phyloP scores from a whole-genome alignment of 2,329 filamentous ascomycete species.

The Ploettnerulaceae sp. region DNA sequence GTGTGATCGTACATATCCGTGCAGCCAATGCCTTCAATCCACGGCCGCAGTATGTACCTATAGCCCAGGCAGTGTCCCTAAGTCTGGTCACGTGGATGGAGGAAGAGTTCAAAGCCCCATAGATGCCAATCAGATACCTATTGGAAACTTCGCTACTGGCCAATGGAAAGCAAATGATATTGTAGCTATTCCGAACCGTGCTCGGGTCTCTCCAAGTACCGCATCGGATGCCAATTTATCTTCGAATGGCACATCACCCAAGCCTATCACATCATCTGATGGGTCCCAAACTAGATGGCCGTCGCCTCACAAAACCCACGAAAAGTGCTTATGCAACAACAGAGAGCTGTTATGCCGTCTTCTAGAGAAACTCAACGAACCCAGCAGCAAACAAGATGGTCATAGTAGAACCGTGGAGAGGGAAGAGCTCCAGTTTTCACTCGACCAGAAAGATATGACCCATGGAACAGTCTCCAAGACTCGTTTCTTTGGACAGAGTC shows the following conservation, averaged over 20 bases:
- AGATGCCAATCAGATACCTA: background rate
- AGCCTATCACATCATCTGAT: background rate
- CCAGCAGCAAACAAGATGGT: background rate
- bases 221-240: background rate
- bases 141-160: background rate
- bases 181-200: conserved; percentile 1
- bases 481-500: conserved; percentile 26
- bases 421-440: conserved; percentile 1
- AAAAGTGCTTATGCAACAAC: conserved; percentile 1
- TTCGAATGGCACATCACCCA: conserved; percentile 1
- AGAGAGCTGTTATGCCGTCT: conserved; percentile 12
- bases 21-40: conserved; percentile 35
- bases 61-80: conserved; percentile 12
- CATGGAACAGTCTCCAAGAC: conserved; percentile 26
- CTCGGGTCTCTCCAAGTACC: background rate
- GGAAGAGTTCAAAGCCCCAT: background rate
- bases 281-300: conserved; percentile 3
- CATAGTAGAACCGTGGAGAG: background rate
- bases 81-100: conserved; percentile 5
- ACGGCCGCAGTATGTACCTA: conserved; percentile 35
- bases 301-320: conserved; percentile 3
- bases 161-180: background rate
- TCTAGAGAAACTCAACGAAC: background rate
- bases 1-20: conserved; percentile 41
- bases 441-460: conserved; percentile 8